These are phyloP conservation scores for Gastrodia elata DNA, from an alignment of 106 monocot genomes.

Conservation along the genomic window DNA sequence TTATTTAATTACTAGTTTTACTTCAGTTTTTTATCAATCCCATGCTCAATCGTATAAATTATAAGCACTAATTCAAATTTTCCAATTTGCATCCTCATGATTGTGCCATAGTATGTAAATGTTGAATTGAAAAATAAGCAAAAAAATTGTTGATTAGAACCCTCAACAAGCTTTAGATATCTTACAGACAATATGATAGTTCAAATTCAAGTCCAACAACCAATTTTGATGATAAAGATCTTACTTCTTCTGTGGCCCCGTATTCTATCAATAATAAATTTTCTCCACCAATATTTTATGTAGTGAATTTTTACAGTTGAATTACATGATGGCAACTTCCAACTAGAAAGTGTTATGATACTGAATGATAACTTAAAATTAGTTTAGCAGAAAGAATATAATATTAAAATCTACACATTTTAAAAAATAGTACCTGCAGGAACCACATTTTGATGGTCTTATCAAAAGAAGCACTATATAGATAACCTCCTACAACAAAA, in stretches of 20 bases:
- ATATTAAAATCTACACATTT: background rate
- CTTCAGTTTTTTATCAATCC: too few species aligned
- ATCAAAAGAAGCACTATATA: slow-evolving; percentile 85
- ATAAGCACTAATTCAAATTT: too few species aligned
- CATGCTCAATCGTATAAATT: too few species aligned
- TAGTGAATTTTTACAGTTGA: background rate
- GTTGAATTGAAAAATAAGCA: background rate
- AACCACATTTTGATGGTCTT: slow-evolving; percentile 92
- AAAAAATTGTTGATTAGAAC: background rate
- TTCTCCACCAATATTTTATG: background rate
- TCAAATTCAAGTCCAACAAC: too few species aligned
- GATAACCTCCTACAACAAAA: slow-evolving; percentile 66
- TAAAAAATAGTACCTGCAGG: slow-evolving; percentile 54
- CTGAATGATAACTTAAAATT: background rate
- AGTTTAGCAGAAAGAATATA: background rate
- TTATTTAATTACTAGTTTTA: too few species aligned
- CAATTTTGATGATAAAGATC: background rate
- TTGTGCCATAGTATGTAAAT: background rate
- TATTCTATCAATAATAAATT: slow-evolving; percentile 1
- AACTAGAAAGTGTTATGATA: background rate
- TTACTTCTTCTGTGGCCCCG: background rate
- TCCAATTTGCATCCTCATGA: too few species aligned
- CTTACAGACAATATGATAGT: too few species aligned
- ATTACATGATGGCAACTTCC: background rate
- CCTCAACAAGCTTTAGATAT: slow-evolving; percentile 1